Evolutionary conservation across 2,329 filamentous ascomycete genomes (phyloP), one percentile per base, ranked within the genome.

Genomic region (Apiospora koreana): DNA sequence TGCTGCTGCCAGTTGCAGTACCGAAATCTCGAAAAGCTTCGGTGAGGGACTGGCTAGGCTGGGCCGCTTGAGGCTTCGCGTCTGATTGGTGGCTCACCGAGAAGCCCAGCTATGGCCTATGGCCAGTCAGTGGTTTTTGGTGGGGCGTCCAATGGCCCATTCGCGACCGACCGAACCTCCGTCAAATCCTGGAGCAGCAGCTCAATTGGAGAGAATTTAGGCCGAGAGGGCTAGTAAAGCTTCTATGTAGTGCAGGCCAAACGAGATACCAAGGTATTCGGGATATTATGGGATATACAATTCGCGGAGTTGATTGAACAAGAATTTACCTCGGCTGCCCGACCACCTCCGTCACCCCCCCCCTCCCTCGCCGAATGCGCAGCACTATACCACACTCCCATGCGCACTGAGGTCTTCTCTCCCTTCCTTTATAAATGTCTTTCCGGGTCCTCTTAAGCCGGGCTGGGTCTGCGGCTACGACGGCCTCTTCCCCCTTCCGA

Each of bases 381-480:
- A 69, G 66, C 14, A 18, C 14, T 5, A 43, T 43, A 46, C 21
- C 43, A 46, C 23, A 35, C 46, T 65, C 48, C 71, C 73, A 72
- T 79, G 80, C 79, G 82, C 80, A 81, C 81, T 76, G 78, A 76
- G 70, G 35, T 35, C 35, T 69, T 70, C 72, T 77, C 74, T 75
- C 75, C 69, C 73, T 72, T 75, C 79, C 77, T 81, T 76, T 79
- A 78, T 84, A 83, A 77, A 90, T 91, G 89, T 89, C 88, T 80
- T 85, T 86, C 80, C 83, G 84, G 80, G 81, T 85, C 71, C 79
- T 90, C 74, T 81, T 83, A 76, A 78, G 81, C 76, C 86, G 88
- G 80, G 87, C 87, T 82, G 86, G 85, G 77, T 80, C 83, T 75
- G 85, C 85, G 77, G 85, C 84, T 74, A 80, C 81, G 76, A 78